Percentiles rank a stretch among this genome's conserved stretches.
phyloP scores from a whole-genome alignment of 306 rosid species.

The Pterocarpus santalinus region DNA sequence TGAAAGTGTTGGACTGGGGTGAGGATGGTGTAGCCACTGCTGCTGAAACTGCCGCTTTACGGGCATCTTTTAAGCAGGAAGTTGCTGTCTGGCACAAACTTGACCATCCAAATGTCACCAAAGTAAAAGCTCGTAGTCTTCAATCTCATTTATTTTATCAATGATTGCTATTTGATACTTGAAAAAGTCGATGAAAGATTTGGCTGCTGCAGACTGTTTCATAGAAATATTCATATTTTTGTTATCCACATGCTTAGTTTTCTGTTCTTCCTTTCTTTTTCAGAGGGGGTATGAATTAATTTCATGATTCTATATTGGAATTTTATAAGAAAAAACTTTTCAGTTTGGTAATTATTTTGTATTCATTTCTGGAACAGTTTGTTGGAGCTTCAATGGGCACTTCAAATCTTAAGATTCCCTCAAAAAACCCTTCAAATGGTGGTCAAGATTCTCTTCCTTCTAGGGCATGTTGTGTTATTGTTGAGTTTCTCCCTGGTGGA shows the following conservation, averaged over 20 bases:
- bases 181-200: conserved; percentile 11
- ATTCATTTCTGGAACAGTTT: conserved; percentile 64
- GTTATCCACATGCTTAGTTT: conserved; percentile 3
- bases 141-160: conserved; percentile 35
- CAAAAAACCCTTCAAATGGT: conserved; percentile 51
- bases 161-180: conserved; percentile 30
- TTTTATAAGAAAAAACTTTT: conserved; percentile 16
- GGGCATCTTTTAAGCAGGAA: conserved; percentile 94
- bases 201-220: background rate
- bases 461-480: conserved; percentile 86
- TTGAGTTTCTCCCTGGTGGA: conserved; percentile 90
- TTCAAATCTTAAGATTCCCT: conserved; percentile 78
- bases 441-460: conserved; percentile 62
- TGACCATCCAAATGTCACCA: conserved; percentile 92
- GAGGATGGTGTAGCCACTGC: conserved; percentile 83
- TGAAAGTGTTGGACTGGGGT: conserved; percentile 98
- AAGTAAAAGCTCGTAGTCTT: conserved; percentile 58
- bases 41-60: conserved; percentile 80
- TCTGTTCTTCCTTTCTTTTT: conserved; percentile 1
- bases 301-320: background rate
- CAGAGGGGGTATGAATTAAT: conserved; percentile 13
- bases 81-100: conserved; percentile 99
- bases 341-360: conserved; percentile 22
- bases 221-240: background rate
- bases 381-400: conserved; percentile 94